Base-by-base conservation (phyloP, 2,329 filamentous ascomycete genomes). In the Fusarium poae region DNA sequence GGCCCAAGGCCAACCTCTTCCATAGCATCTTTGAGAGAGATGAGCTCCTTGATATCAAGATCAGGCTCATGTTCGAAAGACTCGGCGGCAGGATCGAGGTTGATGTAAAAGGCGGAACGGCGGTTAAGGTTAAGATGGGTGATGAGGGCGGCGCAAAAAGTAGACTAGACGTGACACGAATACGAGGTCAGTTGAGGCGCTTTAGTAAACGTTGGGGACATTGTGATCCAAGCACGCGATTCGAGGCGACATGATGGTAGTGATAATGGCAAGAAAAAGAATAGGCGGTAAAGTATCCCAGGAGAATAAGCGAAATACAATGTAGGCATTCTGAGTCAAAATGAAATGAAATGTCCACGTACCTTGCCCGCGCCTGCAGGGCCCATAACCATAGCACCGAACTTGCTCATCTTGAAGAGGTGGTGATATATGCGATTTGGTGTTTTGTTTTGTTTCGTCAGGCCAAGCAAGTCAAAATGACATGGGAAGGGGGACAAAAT, bases 51-150 rank as follows among this genome's bases (percentile, higher is more conserved):
- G 84, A 97, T 97, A 80, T 97, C 94, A 75, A 97, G 89, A 79
- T 97, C 94, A 23, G 94, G 96, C 72, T 92, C 86, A 82, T 97
- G 97, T 76, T 91, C 90, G 80, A 99, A 98, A 49, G 90, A 86
- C 81, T 97, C 94, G 77, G 96, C 96, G 58, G 96, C 96, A 9
- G 96, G 96, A 79, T 99, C 96, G 75, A 99, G 93, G 82, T 99
- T 99, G 78, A 99, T 91, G 82, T 98, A 99, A 86, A 97, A 97
- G 80, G 92, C 92, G 50, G 94, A 97, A n/a, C 94, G 92, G 57
- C 93, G 92, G 80, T 93, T 94, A 77, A 94, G 92, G 74, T 93
- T 90, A 27, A 98, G 90, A 77, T 98, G 93, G 64, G 96, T 94
- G 78, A 98, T 97, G 74, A 99, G 87, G 72, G 93, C 89, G 61